Percentiles rank a stretch among this genome's conserved stretches.
These are phyloP conservation scores for Limnanthes douglasii DNA, from an alignment of 345 rosid genomes.

Conservation along the genomic window DNA sequence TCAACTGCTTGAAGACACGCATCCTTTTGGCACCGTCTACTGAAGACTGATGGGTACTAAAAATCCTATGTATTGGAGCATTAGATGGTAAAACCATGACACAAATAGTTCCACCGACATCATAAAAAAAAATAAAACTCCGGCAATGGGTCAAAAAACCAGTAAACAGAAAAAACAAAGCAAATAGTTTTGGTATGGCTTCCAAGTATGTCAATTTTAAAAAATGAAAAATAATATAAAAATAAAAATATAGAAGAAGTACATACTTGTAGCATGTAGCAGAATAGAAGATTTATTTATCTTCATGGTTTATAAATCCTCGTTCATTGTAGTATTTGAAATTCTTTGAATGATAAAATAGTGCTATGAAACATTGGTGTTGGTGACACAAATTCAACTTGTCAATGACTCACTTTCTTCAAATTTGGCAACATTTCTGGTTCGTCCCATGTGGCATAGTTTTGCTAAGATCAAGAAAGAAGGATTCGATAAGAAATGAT, in stretches of 20 bases:
- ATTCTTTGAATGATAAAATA: slow-evolving; percentile 34
- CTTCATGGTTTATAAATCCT: slow-evolving; percentile 32
- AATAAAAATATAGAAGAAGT: too few species aligned
- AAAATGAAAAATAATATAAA: too few species aligned
- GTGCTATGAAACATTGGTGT: slow-evolving; percentile 25
- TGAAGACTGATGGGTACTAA: slow-evolving; percentile 31
- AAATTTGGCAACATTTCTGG: slow-evolving; percentile 53
- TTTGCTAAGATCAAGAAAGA: too few species aligned
- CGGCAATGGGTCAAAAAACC: slow-evolving; percentile 50
- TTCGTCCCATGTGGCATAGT: slow-evolving; percentile 85
- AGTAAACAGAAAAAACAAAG: slow-evolving; percentile 17
- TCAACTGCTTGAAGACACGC: slow-evolving; percentile 50
- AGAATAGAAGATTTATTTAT: slow-evolving; percentile 26
- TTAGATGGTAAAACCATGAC: slow-evolving; percentile 38
- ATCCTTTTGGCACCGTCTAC: slow-evolving; percentile 44
- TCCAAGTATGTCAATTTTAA: too few species aligned
- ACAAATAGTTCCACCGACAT: slow-evolving; percentile 44
- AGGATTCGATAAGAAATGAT: too few species aligned
- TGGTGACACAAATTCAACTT: slow-evolving; percentile 40
- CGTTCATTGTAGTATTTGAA: slow-evolving; percentile 24
- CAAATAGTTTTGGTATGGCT: too few species aligned
- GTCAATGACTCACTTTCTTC: slow-evolving; percentile 81
- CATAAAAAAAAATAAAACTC: slow-evolving; percentile 40
- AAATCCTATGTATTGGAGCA: slow-evolving; percentile 35
- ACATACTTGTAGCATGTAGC: too few species aligned